phyloP scores from a whole-genome alignment of 2,329 filamentous ascomycete species.

The Colletotrichum chrysophilum region DNA sequence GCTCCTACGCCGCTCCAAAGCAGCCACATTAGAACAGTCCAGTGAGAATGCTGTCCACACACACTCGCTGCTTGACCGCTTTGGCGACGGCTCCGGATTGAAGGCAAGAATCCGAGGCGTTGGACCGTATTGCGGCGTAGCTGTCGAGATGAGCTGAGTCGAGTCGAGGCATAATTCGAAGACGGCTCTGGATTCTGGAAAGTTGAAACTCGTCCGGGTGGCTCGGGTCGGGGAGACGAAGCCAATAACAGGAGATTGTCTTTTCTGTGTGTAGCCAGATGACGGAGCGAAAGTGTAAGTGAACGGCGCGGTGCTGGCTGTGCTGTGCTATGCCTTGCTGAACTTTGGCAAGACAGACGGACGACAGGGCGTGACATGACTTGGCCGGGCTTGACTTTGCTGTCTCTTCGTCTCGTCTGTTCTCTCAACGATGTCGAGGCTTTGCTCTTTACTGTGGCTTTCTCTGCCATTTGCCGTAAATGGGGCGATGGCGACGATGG shows the following conservation, averaged over 20 bases:
- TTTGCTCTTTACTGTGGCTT: neutral
- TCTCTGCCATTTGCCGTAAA: conserved; percentile 17
- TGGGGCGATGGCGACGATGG: conserved; percentile 3
- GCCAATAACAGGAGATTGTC: neutral
- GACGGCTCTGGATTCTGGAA: neutral
- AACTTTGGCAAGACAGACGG: neutral
- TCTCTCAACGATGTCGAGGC: neutral
- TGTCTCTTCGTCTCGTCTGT: conserved; percentile 10
- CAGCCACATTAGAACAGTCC: neutral
- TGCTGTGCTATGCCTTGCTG: neutral
- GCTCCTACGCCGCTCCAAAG: conserved; percentile 3
- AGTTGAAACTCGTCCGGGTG: conserved; percentile 6
- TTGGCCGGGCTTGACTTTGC: neutral
- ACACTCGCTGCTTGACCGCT: conserved; percentile 5
- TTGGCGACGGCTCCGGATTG: conserved; percentile 2
- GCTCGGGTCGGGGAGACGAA: conserved; percentile 1
- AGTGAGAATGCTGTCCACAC: neutral
- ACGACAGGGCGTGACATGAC: neutral
- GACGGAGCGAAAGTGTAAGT: conserved; percentile 17
- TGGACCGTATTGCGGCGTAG: neutral
- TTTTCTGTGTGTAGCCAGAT: neutral
- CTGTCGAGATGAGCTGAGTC: neutral
- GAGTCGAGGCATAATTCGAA: neutral
- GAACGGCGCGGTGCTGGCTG: neutral
- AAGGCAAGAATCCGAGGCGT: conserved; percentile 4